These are phyloP conservation scores for Scortechinia acanthostroma DNA, from an alignment of 2,329 filamentous ascomycete genomes.

Conservation along the genomic window DNA sequence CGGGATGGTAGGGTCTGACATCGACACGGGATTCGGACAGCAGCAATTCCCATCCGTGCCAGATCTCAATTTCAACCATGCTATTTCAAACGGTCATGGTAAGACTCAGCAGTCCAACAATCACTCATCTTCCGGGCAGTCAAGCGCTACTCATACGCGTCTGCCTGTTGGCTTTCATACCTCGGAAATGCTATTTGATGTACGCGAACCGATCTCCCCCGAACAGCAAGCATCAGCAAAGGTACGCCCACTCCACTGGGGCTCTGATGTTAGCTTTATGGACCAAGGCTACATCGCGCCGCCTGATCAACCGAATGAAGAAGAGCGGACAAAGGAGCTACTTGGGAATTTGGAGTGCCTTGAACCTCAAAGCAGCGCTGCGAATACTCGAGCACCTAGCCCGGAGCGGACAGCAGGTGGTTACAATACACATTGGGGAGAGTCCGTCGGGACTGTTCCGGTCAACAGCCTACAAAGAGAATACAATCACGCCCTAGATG, in stretches of 20 bases:
- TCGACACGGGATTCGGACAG: background rate
- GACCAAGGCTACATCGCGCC: constrained; percentile 50
- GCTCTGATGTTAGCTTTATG: constrained; percentile 60
- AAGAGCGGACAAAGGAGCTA: constrained; percentile 45
- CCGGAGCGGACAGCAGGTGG: constrained; percentile 26
- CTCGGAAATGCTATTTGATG: background rate
- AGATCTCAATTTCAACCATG: background rate
- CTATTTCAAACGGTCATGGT: too few species aligned
- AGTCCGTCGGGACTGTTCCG: background rate
- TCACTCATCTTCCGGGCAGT: background rate
- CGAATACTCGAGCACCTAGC: constrained; percentile 51
- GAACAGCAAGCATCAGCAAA: background rate
- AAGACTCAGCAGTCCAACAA: background rate
- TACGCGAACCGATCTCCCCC: background rate
- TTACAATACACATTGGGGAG: too few species aligned
- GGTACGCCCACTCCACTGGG: constrained; percentile 37
- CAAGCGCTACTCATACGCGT: background rate
- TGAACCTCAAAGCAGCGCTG: constrained; percentile 45
- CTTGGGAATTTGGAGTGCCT: constrained; percentile 49
- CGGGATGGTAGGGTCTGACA: background rate
- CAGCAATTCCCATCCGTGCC: background rate
- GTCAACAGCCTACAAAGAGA: background rate
- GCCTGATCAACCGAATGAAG: constrained; percentile 46
- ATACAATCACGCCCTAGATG: constrained; percentile 22
- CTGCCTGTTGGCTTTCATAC: background rate